Percentiles rank a stretch among this genome's conserved stretches.
Evolutionary conservation across 129 eudicot species (phyloP).

Genomic region (Pseudognaphalium luteoalbum): DNA sequence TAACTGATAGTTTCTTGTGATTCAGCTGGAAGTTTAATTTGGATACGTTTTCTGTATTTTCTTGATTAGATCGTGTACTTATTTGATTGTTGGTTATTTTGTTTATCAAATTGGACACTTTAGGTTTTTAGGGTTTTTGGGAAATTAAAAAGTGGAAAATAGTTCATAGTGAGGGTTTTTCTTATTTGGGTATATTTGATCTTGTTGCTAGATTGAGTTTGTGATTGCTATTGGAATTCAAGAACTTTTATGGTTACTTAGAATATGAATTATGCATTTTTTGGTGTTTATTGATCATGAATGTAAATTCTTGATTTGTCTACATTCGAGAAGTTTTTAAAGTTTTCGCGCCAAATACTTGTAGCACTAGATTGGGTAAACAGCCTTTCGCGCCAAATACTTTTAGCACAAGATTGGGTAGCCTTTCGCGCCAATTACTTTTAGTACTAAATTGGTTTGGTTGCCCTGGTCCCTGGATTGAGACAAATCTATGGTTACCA

Average conservation of each 20-base stretch:
- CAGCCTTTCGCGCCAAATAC: background rate
- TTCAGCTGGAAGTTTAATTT: conserved; percentile 1
- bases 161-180: conserved; percentile 18
- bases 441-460: too few species aligned
- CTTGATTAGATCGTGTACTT: conserved; percentile 8
- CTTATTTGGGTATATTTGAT: background rate
- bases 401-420: background rate
- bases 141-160: background rate
- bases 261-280: background rate
- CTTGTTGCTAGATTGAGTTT: conserved; percentile 18
- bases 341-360: background rate
- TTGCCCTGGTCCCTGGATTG: background rate
- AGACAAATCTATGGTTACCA: background rate
- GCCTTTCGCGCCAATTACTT: background rate
- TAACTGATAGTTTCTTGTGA: background rate
- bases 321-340: background rate
- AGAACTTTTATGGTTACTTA: background rate
- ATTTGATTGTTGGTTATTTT: conserved; percentile 2
- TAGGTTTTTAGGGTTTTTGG: conserved; percentile 30
- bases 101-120: conserved; percentile 7
- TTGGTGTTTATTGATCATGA: conserved; percentile 5
- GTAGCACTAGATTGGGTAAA: background rate
- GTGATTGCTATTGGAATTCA: background rate
- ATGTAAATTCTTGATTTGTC: conserved; percentile 14
- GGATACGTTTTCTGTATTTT: background rate